These are phyloP conservation scores for Wickerhamomyces queroliae DNA, from an alignment of 805 yeast genomes.

Conservation along the genomic window DNA sequence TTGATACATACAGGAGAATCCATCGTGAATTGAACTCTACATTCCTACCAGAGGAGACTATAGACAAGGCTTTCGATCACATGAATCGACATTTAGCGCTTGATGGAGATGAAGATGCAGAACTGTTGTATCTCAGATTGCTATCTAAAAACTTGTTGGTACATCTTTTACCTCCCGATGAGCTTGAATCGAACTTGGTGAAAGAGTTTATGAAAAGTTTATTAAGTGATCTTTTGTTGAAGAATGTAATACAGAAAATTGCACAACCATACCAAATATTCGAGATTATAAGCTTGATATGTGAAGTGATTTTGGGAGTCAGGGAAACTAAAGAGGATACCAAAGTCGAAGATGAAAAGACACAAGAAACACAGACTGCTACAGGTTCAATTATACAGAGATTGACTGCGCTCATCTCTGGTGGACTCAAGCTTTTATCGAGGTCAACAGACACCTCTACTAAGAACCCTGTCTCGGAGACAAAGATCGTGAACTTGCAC, in stretches of 20 bases:
- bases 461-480: too few relatives aligned
- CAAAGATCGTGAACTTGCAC: too few relatives aligned
- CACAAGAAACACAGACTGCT: neutral
- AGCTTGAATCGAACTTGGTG: constrained; percentile 32
- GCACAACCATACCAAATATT: constrained; percentile 48
- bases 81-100: constrained; percentile 30
- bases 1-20: constrained; percentile 25
- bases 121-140: constrained; percentile 27
- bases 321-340: neutral
- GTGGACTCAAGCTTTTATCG: too few relatives aligned
- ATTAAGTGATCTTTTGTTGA: constrained; percentile 36
- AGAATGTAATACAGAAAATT: constrained; percentile 36
- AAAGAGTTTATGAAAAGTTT: constrained; percentile 32
- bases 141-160: constrained; percentile 30
- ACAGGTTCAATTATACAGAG: too few relatives aligned
- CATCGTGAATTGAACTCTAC: constrained; percentile 23
- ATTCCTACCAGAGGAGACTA: constrained; percentile 24
- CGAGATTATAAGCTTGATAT: constrained; percentile 27
- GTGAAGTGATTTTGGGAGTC: constrained; percentile 6
- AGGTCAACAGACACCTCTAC: too few relatives aligned
- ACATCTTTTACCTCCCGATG: constrained; percentile 35
- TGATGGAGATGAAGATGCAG: constrained; percentile 20
- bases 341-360: neutral
- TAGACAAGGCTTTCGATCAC: constrained; percentile 29
- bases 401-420: too few relatives aligned